Conservation (phyloP, 73 alveolate species). For the Paramecium biaurelia region DNA sequence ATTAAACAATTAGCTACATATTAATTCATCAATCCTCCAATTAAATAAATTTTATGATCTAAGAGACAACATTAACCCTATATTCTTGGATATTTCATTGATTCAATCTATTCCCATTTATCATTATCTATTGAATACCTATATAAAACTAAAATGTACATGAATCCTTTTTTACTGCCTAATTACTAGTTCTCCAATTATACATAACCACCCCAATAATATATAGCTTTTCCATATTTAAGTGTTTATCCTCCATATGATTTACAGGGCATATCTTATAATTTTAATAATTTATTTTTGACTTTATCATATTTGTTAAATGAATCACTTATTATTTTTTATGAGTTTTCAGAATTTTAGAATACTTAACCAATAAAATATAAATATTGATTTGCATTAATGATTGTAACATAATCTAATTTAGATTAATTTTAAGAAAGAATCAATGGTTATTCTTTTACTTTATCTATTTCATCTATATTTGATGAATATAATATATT, state of each 20-base stretch:
- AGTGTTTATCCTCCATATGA: not conserved
- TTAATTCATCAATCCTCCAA: not conserved
- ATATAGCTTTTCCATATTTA: not conserved
- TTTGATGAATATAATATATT: not conserved
- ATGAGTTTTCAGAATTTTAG: not conserved
- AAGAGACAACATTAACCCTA: not conserved
- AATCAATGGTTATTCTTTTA: not conserved
- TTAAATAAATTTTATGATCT: not conserved
- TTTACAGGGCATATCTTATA: not conserved
- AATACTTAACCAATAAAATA: not conserved
- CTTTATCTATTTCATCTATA: not conserved
- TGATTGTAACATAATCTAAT: not conserved
- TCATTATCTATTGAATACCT: not conserved
- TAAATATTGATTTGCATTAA: not conserved
- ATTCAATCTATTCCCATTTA: not conserved
- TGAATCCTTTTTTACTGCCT: not conserved
- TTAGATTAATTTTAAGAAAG: not conserved
- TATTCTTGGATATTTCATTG: constrained; percentile 28
- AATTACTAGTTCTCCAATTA: not conserved
- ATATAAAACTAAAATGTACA: not conserved
- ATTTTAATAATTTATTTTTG: not conserved
- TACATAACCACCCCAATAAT: not conserved
- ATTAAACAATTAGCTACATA: not conserved
- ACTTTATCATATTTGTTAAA: not conserved
- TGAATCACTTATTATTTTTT: not conserved